These are phyloP conservation scores for Paraconiothyrium sp. DNA, from an alignment of 2,329 filamentous ascomycete species.

Conservation along the genomic window DNA sequence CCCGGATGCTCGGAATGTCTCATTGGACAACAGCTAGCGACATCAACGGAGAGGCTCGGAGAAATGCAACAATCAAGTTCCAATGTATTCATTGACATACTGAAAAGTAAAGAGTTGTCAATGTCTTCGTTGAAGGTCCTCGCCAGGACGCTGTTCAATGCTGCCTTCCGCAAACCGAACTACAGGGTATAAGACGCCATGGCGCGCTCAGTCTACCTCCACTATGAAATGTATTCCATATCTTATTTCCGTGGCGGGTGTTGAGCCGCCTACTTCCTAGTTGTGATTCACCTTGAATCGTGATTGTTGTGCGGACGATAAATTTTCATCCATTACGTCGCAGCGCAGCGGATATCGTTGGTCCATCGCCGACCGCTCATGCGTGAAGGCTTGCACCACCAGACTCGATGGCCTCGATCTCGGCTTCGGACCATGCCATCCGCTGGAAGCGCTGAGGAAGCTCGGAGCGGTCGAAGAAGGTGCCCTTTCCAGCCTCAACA, in stretches of 20 bases:
- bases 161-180: constrained; percentile 9
- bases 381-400: constrained; percentile 78
- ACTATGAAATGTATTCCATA: constrained; percentile 4
- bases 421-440: constrained; percentile 74
- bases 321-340: constrained; percentile 24
- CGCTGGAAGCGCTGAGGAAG: constrained; percentile 86
- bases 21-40: background rate
- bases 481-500: constrained; percentile 74
- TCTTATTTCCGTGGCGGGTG: constrained; percentile 16
- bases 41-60: background rate
- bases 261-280: constrained; percentile 13
- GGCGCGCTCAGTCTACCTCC: constrained; percentile 18
- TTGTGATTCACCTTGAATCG: constrained; percentile 22
- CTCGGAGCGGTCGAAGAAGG: constrained; percentile 89
- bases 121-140: background rate
- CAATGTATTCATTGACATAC: constrained; percentile 3
- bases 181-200: constrained; percentile 19
- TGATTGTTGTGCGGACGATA: constrained; percentile 28
- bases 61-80: background rate
- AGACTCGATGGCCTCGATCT: constrained; percentile 96
- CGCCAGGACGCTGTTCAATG: constrained; percentile 4
- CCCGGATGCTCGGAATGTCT: background rate
- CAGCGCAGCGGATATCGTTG: constrained; percentile 25
- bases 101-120: background rate
- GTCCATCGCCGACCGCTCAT: constrained; percentile 41